Percentiles rank a stretch among this genome's conserved stretches.
Evolutionary conservation across 345 rosid species (phyloP).

Genomic region (Euphorbia lathyris): DNA sequence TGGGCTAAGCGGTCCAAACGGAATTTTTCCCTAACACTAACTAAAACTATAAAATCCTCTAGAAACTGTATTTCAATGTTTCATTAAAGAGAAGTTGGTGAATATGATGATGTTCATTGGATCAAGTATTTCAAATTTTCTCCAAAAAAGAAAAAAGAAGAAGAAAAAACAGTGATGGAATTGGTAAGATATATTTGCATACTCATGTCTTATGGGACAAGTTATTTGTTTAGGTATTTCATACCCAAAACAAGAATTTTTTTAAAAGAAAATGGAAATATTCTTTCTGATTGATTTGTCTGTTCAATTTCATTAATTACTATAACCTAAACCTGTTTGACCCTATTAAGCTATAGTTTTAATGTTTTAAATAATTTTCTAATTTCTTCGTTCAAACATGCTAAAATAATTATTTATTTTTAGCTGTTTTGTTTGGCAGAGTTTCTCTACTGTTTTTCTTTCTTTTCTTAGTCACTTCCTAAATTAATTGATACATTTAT

Average conservation of each 20-base stretch:
- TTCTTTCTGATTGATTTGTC: neutral
- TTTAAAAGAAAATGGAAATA: neutral
- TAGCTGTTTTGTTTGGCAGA: neutral
- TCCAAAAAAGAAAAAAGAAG: neutral
- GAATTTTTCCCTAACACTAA: no score
- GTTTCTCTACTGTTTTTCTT: neutral
- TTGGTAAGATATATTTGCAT: neutral
- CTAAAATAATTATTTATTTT: neutral
- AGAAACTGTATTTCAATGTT: neutral
- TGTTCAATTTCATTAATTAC: neutral
- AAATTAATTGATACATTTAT: no score
- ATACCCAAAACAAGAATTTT: neutral
- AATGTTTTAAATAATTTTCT: neutral
- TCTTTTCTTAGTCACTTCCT: neutral
- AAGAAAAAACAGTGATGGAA: neutral
- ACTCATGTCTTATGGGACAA: constrained; percentile 22
- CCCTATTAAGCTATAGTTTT: neutral
- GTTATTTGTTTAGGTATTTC: constrained; percentile 19
- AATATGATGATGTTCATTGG: constrained; percentile 1
- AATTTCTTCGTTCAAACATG: neutral
- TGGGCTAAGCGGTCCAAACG: no score
- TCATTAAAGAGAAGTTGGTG: constrained; percentile 16
- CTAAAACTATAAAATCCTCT: neutral
- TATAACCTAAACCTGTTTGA: neutral
- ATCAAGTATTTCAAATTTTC: neutral